Base-by-base conservation (phyloP, 441 rosid genomes). In the Omphalea diandra region DNA sequence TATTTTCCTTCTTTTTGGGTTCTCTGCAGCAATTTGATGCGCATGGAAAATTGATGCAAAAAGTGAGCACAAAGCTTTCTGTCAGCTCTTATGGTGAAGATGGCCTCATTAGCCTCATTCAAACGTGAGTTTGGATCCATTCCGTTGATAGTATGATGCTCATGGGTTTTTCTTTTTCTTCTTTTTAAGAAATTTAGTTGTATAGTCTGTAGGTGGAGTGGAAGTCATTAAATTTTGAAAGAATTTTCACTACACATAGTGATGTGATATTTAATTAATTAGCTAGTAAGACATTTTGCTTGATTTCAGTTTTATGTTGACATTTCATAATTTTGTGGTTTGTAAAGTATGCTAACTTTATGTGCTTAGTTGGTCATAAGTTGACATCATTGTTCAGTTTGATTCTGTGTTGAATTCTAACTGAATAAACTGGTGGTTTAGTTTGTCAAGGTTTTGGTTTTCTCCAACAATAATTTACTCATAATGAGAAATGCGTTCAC, bases 81-180 rank as follows among this genome's bases (percentile, higher is more conserved):
- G 97, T 80, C 18, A 85, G 83, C 72, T 81, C 91, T 5, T 91
- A 91, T 75, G 98, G 98, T 63, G 97, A 91, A 78, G 94, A 83
- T 61, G 97, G 90, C 9, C 91, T 91, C 46, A 84, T 83, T 36
- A 90, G 97, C 75, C 97, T 91, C 65, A 88, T 88, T 68, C 98
- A 94, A 84, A 88, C 98, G 98, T 94, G 86, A 75, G 83, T 70
- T 41, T 35, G 18, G 24, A 58, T 59, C 71, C 44, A 17, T 60
- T 67, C 0, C 9, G 24, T 18, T 15, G 2, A 15, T 71, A 2
- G 55, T 5, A 3, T n/a, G 18, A 27, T n/a, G n/a, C n/a, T n/a
- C n/a, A n/a, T n/a, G n/a, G n/a, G n/a, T n/a, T n/a, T n/a, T n/a
- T n/a, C n/a, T n/a, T n/a, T n/a, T n/a, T n/a, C n/a, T n/a, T n/a